Percentiles rank a stretch among this genome's conserved stretches.
Conservation (phyloP, 768 basidiomycete genomes). For the Rhizopogon roseolus region DNA sequence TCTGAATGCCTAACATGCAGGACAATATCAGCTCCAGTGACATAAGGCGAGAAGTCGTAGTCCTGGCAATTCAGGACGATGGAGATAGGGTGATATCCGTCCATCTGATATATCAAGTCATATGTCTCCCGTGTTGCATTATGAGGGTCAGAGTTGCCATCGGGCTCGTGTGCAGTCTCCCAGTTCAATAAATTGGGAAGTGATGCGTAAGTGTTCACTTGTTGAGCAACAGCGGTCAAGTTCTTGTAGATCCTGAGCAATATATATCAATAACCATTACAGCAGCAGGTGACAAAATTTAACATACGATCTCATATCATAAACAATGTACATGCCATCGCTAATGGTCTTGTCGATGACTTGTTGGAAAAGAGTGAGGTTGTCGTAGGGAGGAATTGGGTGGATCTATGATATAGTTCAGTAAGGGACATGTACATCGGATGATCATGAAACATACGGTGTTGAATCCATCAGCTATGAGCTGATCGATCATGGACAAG, state of each 20-base stretch:
- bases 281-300: neutral
- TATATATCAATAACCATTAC: neutral
- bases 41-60: slow-evolving; percentile 56
- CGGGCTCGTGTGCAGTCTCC: slow-evolving; percentile 74
- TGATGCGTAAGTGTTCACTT: slow-evolving; percentile 61
- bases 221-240: slow-evolving; percentile 49
- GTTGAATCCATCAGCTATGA: slow-evolving; percentile 53
- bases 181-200: slow-evolving; percentile 64
- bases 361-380: slow-evolving; percentile 35
- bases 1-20: slow-evolving; percentile 57
- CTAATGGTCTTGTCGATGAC: slow-evolving; percentile 12
- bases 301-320: slow-evolving; percentile 65
- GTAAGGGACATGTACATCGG: neutral
- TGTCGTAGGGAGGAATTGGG: slow-evolving; percentile 63
- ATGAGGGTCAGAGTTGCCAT: slow-evolving; percentile 64
- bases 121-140: slow-evolving; percentile 46
- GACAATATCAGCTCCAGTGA: slow-evolving; percentile 63
- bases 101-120: slow-evolving; percentile 41
- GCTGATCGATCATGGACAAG: slow-evolving; percentile 44
- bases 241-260: slow-evolving; percentile 52
- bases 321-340: slow-evolving; percentile 57
- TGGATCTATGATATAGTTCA: slow-evolving; percentile 50
- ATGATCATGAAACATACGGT: slow-evolving; percentile 11
- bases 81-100: slow-evolving; percentile 57
- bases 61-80: slow-evolving; percentile 54